Percentiles rank a stretch among this genome's conserved stretches.
These are phyloP conservation scores for Camelina sativa DNA, from an alignment of 345 rosid genomes.

Conservation along the genomic window DNA sequence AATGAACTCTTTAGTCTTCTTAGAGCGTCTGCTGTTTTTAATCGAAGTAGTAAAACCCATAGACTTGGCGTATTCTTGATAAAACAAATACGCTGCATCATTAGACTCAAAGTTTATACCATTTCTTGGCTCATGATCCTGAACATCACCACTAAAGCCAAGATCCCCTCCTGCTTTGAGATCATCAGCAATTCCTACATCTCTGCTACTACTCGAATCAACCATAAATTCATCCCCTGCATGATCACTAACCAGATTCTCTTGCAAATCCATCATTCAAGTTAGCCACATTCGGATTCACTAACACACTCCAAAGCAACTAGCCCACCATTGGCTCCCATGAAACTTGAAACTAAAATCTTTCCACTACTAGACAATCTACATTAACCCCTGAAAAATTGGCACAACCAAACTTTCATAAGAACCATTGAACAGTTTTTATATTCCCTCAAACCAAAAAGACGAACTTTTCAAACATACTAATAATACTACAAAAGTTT, in stretches of 20 bases:
- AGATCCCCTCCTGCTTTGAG: constrained; percentile 39
- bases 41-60: constrained; percentile 74
- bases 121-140: constrained; percentile 51
- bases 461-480: constrained; percentile 8
- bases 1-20: constrained; percentile 67
- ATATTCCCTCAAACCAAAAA: not conserved
- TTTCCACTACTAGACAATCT: constrained; percentile 18
- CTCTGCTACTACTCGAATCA: constrained; percentile 38
- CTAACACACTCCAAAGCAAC: constrained; percentile 34
- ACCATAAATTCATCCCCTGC: constrained; percentile 37
- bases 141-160: constrained; percentile 45
- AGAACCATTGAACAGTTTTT: not conserved
- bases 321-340: constrained; percentile 29
- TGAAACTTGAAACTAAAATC: constrained; percentile 20
- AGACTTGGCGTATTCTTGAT: constrained; percentile 72
- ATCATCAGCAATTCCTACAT: constrained; percentile 37
- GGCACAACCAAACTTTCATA: constrained; percentile 29
- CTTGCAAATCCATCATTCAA: constrained; percentile 51
- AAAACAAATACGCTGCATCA: constrained; percentile 62
- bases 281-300: constrained; percentile 59
- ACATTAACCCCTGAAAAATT: constrained; percentile 35
- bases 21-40: constrained; percentile 70
- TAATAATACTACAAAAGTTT: not conserved
- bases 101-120: constrained; percentile 72
- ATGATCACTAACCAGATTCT: constrained; percentile 47